phyloP scores from a whole-genome alignment of 805 yeast species.

The Sugiyamaella floridensis region DNA sequence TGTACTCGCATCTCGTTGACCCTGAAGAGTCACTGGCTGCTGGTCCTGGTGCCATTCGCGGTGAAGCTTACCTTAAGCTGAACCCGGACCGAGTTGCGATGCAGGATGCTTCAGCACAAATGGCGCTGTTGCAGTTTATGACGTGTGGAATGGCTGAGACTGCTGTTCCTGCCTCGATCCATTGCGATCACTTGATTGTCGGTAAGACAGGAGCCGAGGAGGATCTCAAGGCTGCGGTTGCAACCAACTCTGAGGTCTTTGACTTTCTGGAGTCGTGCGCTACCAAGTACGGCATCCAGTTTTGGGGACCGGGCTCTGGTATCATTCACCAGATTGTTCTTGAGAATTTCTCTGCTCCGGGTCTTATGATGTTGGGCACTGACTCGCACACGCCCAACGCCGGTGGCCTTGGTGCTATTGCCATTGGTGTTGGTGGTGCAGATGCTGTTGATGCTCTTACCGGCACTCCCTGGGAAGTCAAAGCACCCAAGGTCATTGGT shows the following conservation, averaged over 20 bases:
- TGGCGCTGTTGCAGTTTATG: slow-evolving; percentile 98
- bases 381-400: slow-evolving; percentile 99
- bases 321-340: slow-evolving; percentile 96
- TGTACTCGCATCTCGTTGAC: slow-evolving; percentile 84
- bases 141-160: slow-evolving; percentile 86
- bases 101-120: slow-evolving; percentile 99
- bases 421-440: slow-evolving; percentile 99
- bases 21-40: slow-evolving; percentile 75
- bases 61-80: slow-evolving; percentile 82
- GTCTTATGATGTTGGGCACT: slow-evolving; percentile 94
- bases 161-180: slow-evolving; percentile 91
- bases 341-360: slow-evolving; percentile 96
- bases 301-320: slow-evolving; percentile 99
- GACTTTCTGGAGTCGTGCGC: slow-evolving; percentile 91
- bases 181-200: slow-evolving; percentile 96
- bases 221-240: slow-evolving; percentile 75
- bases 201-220: slow-evolving; percentile 88
- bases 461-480: slow-evolving; percentile 97
- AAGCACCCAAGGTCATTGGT: slow-evolving; percentile 93
- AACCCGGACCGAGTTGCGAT: slow-evolving; percentile 97
- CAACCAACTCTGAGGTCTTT: slow-evolving; percentile 89
- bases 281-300: slow-evolving; percentile 90
- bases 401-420: slow-evolving; percentile 97
- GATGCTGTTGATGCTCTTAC: slow-evolving; percentile 98
- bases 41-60: slow-evolving; percentile 57